A percentile compares a stretch with the other conserved stretches of the same genome.
Conservation (phyloP, 352 stramenopile species). For the Pythium biforme region DNA sequence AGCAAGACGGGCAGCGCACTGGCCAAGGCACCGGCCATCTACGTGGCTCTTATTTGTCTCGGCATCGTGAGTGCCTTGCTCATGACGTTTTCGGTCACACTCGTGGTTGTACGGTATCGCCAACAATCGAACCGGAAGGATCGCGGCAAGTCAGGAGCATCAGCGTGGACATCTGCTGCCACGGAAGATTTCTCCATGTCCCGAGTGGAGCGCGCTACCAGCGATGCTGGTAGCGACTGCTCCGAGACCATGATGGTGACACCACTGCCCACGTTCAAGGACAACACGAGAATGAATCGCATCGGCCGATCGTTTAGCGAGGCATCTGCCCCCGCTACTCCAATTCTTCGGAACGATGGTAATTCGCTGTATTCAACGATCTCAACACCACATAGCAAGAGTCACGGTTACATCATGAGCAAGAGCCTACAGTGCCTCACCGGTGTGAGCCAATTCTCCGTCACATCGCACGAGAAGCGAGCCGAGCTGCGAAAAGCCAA, state of each 20-base stretch:
- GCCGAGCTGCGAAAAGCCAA: conserved; percentile 7
- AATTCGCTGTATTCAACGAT: conserved; percentile 22
- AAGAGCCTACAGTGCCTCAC: conserved; percentile 32
- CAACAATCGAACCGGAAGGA: not conserved
- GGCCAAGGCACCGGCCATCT: not conserved
- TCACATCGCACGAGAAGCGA: conserved; percentile 11
- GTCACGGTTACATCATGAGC: conserved; percentile 28
- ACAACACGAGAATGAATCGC: not conserved
- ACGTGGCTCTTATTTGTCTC: conserved; percentile 16
- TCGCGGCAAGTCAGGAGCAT: conserved; percentile 7
- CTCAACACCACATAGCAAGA: conserved; percentile 6
- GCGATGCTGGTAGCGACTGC: not conserved
- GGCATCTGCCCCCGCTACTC: conserved; percentile 1
- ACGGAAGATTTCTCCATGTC: conserved; percentile 6
- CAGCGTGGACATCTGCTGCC: conserved; percentile 1
- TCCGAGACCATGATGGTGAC: conserved; percentile 8
- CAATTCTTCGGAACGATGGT: conserved; percentile 1
- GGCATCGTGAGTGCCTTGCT: conserved; percentile 7
- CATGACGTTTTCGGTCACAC: conserved; percentile 2
- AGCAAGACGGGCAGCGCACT: not conserved
- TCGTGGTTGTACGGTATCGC: conserved; percentile 5
- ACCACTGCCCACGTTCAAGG: conserved; percentile 10
- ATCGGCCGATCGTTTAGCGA: conserved; percentile 4
- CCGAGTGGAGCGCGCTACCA: not conserved
- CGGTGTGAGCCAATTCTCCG: conserved; percentile 23